Evolutionary conservation across 2,329 filamentous ascomycete genomes (phyloP), one percentile per base, ranked within the genome.

Genomic region (Talaromyces rugulosus): DNA sequence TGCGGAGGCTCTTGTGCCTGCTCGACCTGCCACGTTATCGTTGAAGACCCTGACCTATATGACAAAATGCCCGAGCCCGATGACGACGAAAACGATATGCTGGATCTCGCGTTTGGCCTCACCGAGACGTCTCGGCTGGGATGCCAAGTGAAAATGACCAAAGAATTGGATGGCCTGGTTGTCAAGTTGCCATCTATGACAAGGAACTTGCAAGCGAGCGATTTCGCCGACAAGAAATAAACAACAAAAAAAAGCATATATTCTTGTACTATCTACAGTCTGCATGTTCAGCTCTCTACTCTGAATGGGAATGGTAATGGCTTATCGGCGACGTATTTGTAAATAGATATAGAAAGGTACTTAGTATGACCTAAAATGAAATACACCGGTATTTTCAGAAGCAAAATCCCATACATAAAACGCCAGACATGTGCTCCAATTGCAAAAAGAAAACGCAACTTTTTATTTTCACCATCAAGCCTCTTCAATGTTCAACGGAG

Each of bases 1-100:
- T 99, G 95, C 72, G 95, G 95, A 68, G 95, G 92, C 27, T 95
- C 91, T 36, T 96, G 92, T 77, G 92, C 92, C 60, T 96, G 92
- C 80, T 95, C 90, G 62, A 96, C 92, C 5, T 96, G 92, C 80
- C 92, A 96, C 78, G 89, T 96, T 61, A 92, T 96, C 65, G 90
- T 96, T 42, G 77, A 85, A 62, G 87, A 89, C 70, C 86, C 90
- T 52, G 84, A 85, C 4, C 84, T 87, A 76, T 94, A 89, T 78
- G 89, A 94, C 67, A 86, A 85, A 77, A 92, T 93, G 81, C 84
- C 87, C 68, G 89, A 91, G 75, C 88, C 89, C 47, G 87, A 89
- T 65, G 89, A 92, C 70, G 89, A 92, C 73, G 89, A 92, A 77
- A 94, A 94, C 78, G 90, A 95, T 75, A 95, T 95, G 91, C 80